Evolutionary conservation across 371 early-diverging fungal species (phyloP), one percentile per base, ranked within the genome.

Genomic region (Mycotypha africana): DNA sequence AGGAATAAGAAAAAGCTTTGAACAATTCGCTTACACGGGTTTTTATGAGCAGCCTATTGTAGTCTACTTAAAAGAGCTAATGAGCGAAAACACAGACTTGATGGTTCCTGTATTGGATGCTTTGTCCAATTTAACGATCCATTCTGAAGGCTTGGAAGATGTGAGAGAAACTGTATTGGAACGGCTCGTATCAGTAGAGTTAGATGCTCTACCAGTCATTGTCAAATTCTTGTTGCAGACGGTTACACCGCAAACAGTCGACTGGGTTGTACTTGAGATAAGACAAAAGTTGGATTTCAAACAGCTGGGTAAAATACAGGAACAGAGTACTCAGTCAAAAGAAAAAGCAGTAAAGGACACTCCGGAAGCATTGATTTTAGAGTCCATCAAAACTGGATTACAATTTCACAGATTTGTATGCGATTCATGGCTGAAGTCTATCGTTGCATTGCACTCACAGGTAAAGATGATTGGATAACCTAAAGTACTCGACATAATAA

Each of bases 91-190:
- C 30, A 50, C 76, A 4, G 79, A 79, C 37, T 60, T 91, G 10
- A 80, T 80, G 20, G 82, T 86, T 0, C 81, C 87, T 0, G 81
- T 88, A 6, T 49, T 91, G 42, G 92, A 91, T 42, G 77, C 89
- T 1, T 59, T 91, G 14, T 80, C 86, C 4, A 84, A 86, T 44
- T 61, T 91, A 12, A 79, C 82, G 22, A 58, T 84, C 22, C 71
- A 78, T 35, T 58, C 72, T 0, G 76, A 77, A 19, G 56, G 69
- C 37, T 53, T 82, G 57, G 71, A 69, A 19, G 78, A 71, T 58
- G 67, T 74, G 26, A 82, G 67, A 34, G 80, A 74, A 40, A 67
- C 65, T 17, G 77, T 89, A 24, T 33, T 88, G 25, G 71, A 77
- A 24, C 75, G 78, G 22, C 53, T 89, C 3, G 76, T 77, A 32